phyloP scores from a whole-genome alignment of 352 stramenopile species.

The Paralagenidium karlingii region DNA sequence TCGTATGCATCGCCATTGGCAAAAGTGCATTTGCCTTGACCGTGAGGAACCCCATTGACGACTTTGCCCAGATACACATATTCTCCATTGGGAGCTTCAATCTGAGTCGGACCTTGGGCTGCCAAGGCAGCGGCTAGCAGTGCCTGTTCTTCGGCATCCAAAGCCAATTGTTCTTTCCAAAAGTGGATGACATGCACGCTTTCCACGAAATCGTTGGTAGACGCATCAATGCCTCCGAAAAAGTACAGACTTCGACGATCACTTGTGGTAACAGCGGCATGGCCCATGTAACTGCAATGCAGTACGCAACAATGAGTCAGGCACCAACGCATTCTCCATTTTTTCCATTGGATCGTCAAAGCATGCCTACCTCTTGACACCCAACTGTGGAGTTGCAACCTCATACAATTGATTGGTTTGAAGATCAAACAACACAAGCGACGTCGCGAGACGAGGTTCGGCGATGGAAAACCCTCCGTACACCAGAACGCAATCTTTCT shows the following conservation, averaged over 20 bases:
- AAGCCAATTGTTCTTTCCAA: conserved; percentile 32
- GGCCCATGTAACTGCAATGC: conserved; percentile 27
- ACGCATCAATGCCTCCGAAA: conserved; percentile 30
- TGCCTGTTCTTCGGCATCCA: conserved; percentile 18
- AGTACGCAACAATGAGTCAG: conserved; percentile 12
- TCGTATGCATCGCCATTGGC: conserved; percentile 35
- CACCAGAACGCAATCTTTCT: conserved; percentile 9
- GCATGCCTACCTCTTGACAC: conserved; percentile 15
- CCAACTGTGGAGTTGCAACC: neutral
- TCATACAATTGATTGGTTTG: too few relatives aligned
- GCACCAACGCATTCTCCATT: conserved; percentile 13
- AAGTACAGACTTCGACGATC: conserved; percentile 39
- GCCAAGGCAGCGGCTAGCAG: conserved; percentile 10
- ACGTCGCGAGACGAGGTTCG: conserved; percentile 7
- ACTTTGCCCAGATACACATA: conserved; percentile 55
- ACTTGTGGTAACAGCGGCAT: conserved; percentile 16
- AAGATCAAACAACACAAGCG: conserved; percentile 18
- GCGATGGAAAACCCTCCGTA: conserved; percentile 39
- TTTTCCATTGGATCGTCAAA: conserved; percentile 11
- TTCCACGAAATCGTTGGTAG: conserved; percentile 16
- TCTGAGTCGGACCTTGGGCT: conserved; percentile 2
- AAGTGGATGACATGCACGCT: conserved; percentile 36
- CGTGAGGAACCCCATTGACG: conserved; percentile 17
- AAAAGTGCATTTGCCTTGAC: conserved; percentile 39
- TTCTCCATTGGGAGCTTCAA: conserved; percentile 30